Conservation (phyloP, 2,329 filamentous ascomycete genomes). For the Sordariomycetes sp. region DNA sequence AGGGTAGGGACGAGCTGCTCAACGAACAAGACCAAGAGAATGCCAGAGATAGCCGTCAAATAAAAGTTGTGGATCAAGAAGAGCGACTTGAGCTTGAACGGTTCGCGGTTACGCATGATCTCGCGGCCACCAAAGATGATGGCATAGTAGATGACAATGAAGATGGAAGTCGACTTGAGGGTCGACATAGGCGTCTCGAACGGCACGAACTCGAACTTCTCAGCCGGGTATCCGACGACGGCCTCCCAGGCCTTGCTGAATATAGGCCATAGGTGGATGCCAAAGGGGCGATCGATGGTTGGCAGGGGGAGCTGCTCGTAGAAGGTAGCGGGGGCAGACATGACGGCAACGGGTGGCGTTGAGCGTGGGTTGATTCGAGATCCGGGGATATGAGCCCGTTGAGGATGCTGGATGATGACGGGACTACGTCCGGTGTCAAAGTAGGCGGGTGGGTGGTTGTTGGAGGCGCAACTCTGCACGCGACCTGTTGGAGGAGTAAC, state of each 20-base stretch:
- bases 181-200: slow-evolving; percentile 87
- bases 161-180: slow-evolving; percentile 68
- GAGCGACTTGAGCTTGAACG: slow-evolving; percentile 77
- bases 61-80: slow-evolving; percentile 98
- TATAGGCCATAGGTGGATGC: slow-evolving; percentile 84
- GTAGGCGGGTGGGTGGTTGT: no score
- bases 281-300: slow-evolving; percentile 85
- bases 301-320: slow-evolving; percentile 57
- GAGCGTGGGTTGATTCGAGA: no score
- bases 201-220: slow-evolving; percentile 76
- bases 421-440: no score
- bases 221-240: slow-evolving; percentile 70
- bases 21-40: slow-evolving; percentile 74
- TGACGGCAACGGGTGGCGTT: no score
- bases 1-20: slow-evolving; percentile 87
- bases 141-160: slow-evolving; percentile 82
- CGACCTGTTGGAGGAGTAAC: no score
- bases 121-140: slow-evolving; percentile 90
- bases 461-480: no score
- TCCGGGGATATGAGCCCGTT: no score
- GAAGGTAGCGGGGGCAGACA: slow-evolving; percentile 32
- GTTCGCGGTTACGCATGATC: slow-evolving; percentile 77
- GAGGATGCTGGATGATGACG: no score
- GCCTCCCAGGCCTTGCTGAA: slow-evolving; percentile 80
- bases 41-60: slow-evolving; percentile 75